Conservation (phyloP, 805 yeast species). For the Hanseniaspora singularis region DNA sequence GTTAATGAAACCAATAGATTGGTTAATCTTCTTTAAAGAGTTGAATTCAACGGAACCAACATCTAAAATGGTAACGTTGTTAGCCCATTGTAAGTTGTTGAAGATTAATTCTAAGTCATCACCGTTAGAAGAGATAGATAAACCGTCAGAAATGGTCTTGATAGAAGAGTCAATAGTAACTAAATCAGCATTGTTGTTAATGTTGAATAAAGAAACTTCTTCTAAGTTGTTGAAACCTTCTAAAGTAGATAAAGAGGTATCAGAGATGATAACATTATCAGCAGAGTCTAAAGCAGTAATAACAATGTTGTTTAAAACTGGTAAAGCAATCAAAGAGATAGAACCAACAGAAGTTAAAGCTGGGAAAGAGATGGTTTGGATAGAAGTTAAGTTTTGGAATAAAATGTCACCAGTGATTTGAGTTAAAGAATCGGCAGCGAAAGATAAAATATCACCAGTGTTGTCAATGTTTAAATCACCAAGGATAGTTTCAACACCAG, state of each 20-base stretch:
- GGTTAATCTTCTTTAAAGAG: slow-evolving; percentile 59
- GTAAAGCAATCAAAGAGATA: slow-evolving; percentile 69
- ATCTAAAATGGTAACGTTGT: slow-evolving; percentile 75
- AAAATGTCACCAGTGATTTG: slow-evolving; percentile 61
- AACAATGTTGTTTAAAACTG: slow-evolving; percentile 62
- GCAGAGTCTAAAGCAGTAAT: slow-evolving; percentile 59
- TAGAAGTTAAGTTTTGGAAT: slow-evolving; percentile 51
- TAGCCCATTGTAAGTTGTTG: slow-evolving; percentile 67
- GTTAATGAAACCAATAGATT: slow-evolving; percentile 69
- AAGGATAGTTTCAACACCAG: slow-evolving; percentile 61
- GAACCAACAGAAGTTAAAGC: slow-evolving; percentile 70
- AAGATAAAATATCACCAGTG: slow-evolving; percentile 50
- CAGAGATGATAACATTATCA: slow-evolving; percentile 55
- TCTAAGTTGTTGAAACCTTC: slow-evolving; percentile 46
- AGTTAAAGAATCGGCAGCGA: slow-evolving; percentile 70
- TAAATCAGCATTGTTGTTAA: slow-evolving; percentile 83
- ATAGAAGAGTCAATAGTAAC: slow-evolving; percentile 60
- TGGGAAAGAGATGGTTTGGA: slow-evolving; percentile 62
- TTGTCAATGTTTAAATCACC: slow-evolving; percentile 63
- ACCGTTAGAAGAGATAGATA: slow-evolving; percentile 79
- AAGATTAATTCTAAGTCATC: slow-evolving; percentile 57
- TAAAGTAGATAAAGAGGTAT: slow-evolving; percentile 57
- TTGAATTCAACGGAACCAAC: slow-evolving; percentile 61
- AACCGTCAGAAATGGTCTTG: slow-evolving; percentile 56
- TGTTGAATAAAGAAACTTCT: slow-evolving; percentile 47